phyloP scores from a whole-genome alignment of 2,329 filamentous ascomycete genomes.

The Claviceps africana region DNA sequence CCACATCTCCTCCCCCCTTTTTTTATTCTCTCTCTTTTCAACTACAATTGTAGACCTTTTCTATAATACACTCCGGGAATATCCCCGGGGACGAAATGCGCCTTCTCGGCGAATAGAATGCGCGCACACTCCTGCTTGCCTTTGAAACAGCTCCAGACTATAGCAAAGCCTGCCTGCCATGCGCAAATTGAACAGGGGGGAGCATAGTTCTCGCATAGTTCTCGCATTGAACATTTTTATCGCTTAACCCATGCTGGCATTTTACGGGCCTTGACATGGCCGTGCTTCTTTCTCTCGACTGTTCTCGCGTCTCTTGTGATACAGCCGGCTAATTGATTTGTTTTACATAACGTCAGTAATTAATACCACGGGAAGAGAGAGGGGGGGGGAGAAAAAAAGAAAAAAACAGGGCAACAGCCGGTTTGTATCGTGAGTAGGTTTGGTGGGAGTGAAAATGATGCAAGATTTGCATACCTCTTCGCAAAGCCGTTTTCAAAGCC shows the following conservation, averaged over 20 bases:
- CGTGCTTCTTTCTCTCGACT: conserved; percentile 97
- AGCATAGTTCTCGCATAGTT: not conserved
- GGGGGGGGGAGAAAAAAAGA: too few species aligned
- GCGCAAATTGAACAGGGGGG: not conserved
- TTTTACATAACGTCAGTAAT: not conserved
- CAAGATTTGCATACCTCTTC: conserved; percentile 56
- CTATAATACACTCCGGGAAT: conserved; percentile 1
- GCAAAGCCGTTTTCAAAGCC: conserved; percentile 70
- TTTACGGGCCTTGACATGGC: conserved; percentile 93
- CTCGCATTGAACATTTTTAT: conserved; percentile 19
- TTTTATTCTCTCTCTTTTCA: not conserved
- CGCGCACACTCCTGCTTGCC: not conserved
- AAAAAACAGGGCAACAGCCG: not conserved
- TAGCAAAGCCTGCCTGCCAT: not conserved
- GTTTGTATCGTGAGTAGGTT: not conserved
- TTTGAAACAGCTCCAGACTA: not conserved
- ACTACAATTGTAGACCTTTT: not conserved
- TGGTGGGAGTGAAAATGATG: not conserved
- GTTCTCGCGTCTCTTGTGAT: conserved; percentile 80
- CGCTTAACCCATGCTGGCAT: conserved; percentile 95
- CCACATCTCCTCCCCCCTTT: not conserved
- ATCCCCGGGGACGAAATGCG: not conserved
- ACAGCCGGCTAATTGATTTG: conserved; percentile 56
- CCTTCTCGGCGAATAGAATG: not conserved
- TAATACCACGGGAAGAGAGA: not conserved